Conservation (phyloP, 768 basidiomycete genomes). For the Auricularia heimuer region DNA sequence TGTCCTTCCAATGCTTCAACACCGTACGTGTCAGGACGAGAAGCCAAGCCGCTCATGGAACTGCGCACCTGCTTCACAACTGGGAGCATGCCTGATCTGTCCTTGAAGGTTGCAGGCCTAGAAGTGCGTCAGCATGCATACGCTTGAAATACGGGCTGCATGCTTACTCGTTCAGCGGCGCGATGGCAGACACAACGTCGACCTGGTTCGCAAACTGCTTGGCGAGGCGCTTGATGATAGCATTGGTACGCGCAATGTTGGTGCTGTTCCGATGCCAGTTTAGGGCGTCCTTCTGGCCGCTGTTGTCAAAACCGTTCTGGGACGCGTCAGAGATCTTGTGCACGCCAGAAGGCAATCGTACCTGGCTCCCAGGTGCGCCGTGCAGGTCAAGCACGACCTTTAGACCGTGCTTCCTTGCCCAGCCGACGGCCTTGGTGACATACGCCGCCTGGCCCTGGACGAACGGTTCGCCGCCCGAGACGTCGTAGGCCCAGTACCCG, state of each 20-base stretch:
- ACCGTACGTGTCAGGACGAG: background rate
- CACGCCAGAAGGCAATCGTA: background rate
- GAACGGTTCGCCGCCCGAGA: slow-evolving; percentile 23
- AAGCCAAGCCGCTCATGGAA: background rate
- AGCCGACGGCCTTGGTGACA: slow-evolving; percentile 36
- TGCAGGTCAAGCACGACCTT: slow-evolving; percentile 48
- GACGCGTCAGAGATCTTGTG: background rate
- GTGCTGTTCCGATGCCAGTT: slow-evolving; percentile 10
- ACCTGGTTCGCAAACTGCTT: slow-evolving; percentile 8
- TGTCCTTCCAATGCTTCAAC: slow-evolving; percentile 11
- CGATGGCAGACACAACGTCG: slow-evolving; percentile 11
- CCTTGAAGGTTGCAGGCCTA: slow-evolving; percentile 67
- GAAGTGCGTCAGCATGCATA: background rate
- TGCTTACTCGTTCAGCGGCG: slow-evolving; percentile 15
- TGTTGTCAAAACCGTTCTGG: slow-evolving; percentile 15
- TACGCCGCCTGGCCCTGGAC: slow-evolving; percentile 31
- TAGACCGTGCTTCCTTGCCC: slow-evolving; percentile 29
- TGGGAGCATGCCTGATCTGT: slow-evolving; percentile 34
- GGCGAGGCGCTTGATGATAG: slow-evolving; percentile 9
- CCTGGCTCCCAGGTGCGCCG: slow-evolving; percentile 40
- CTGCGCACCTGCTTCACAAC: slow-evolving; percentile 38
- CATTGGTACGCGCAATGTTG: slow-evolving; percentile 11
- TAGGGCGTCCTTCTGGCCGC: slow-evolving; percentile 8
- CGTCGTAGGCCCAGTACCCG: slow-evolving; percentile 40
- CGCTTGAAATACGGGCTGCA: background rate